phyloP scores from a whole-genome alignment of 164 flowering plant species.

The Piper longum region DNA sequence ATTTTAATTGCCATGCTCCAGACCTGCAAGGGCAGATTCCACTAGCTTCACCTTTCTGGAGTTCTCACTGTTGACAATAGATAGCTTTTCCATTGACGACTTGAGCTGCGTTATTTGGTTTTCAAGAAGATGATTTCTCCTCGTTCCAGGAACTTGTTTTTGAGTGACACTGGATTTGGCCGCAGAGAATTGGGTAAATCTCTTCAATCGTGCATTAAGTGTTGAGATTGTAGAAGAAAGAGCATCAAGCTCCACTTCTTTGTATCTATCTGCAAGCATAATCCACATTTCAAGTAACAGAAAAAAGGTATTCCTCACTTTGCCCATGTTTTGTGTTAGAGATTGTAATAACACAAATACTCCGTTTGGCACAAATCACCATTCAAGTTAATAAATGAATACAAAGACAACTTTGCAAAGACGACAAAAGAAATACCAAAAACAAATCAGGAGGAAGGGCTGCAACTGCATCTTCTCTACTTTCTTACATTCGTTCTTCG shows the following conservation, averaged over 20 bases:
- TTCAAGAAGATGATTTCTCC: constrained; percentile 25
- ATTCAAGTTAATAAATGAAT: too few relatives aligned
- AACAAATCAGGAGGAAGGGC: too few relatives aligned
- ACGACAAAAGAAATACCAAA: too few relatives aligned
- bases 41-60: constrained; percentile 54
- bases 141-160: constrained; percentile 23
- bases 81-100: constrained; percentile 53
- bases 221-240: constrained; percentile 56
- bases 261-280: constrained; percentile 50
- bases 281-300: neutral
- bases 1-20: constrained; percentile 13
- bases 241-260: constrained; percentile 68
- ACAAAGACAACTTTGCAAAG: too few relatives aligned
- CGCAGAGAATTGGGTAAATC: constrained; percentile 29
- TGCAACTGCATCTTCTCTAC: too few relatives aligned
- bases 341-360: too few relatives aligned
- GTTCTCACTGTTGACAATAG: constrained; percentile 75
- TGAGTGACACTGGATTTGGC: constrained; percentile 14
- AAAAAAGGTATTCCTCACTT: neutral
- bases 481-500: too few relatives aligned
- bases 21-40: constrained; percentile 42
- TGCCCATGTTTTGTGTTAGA: too few relatives aligned
- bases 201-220: constrained; percentile 45
- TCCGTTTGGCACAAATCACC: too few relatives aligned
- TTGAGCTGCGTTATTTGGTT: constrained; percentile 47